Percentiles rank a stretch among this genome's conserved stretches.
These are phyloP conservation scores for Emmonsiellopsis sp. DNA, from an alignment of 2,329 filamentous ascomycete genomes.

Conservation along the genomic window DNA sequence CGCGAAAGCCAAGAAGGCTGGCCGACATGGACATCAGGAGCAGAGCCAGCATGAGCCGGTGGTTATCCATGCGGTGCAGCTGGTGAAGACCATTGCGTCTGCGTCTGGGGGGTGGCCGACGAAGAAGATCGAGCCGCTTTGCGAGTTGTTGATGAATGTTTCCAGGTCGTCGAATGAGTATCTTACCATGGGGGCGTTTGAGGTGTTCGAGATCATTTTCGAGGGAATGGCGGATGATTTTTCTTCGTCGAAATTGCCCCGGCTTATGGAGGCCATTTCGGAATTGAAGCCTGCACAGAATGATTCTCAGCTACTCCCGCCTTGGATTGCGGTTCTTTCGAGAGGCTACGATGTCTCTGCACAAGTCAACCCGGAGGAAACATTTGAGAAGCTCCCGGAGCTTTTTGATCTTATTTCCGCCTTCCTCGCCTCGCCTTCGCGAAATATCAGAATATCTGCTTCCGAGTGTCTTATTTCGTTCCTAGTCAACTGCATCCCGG, in stretches of 20 bases:
- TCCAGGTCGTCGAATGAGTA: slow-evolving; percentile 88
- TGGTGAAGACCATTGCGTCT: slow-evolving; percentile 80
- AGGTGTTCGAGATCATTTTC: slow-evolving; percentile 96
- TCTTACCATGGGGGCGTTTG: slow-evolving; percentile 91
- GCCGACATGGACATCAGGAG: slow-evolving; percentile 31
- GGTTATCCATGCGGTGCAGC: slow-evolving; percentile 82
- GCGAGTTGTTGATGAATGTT: slow-evolving; percentile 79
- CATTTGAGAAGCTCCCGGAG: slow-evolving; percentile 79
- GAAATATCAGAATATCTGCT: slow-evolving; percentile 88
- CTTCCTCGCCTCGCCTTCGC: slow-evolving; percentile 77
- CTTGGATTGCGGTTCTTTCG: slow-evolving; percentile 93
- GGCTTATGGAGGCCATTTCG: slow-evolving; percentile 80
- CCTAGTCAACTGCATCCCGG: slow-evolving; percentile 78
- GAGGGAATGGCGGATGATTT: slow-evolving; percentile 80
- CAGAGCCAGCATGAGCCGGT: slow-evolving; percentile 61
- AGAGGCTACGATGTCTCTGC: slow-evolving; percentile 89
- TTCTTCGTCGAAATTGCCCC: slow-evolving; percentile 79
- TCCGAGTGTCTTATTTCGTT: slow-evolving; percentile 94
- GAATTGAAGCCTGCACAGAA: slow-evolving; percentile 86
- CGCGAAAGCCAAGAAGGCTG: slow-evolving; percentile 63
- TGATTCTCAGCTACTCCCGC: slow-evolving; percentile 86
- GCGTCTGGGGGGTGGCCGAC: slow-evolving; percentile 92
- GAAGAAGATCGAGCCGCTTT: slow-evolving; percentile 86
- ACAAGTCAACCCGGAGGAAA: slow-evolving; percentile 79
- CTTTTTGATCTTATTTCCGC: slow-evolving; percentile 70